Evolutionary conservation across 2,329 filamentous ascomycete species (phyloP).

Genomic region (Neocucurbitaria cava): DNA sequence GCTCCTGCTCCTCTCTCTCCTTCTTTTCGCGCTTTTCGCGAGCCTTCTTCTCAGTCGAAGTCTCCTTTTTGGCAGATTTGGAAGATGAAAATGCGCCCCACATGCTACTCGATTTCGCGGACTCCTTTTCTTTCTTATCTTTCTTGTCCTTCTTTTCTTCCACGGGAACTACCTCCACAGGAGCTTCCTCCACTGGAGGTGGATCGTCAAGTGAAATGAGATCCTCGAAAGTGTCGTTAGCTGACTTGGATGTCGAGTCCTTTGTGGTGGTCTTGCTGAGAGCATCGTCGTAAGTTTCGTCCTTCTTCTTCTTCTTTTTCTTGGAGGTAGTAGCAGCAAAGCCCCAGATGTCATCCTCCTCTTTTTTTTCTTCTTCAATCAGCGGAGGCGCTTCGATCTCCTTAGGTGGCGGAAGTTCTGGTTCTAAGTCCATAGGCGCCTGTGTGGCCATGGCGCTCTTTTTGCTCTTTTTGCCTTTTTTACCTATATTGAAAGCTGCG

Average conservation of each 20-base stretch:
- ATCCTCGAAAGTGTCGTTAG: conserved; percentile 41
- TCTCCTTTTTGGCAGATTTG: conserved; percentile 35
- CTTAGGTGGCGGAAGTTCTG: conserved; percentile 56
- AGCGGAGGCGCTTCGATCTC: conserved; percentile 55
- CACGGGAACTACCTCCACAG: conserved; percentile 12
- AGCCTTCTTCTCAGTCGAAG: conserved; percentile 47
- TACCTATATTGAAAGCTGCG: conserved; percentile 51
- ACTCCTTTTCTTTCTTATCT: conserved; percentile 34
- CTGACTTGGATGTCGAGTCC: conserved; percentile 41
- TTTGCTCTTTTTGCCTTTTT: conserved; percentile 63
- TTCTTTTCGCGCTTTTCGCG: conserved; percentile 38
- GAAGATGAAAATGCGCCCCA: conserved; percentile 28
- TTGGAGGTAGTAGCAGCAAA: conserved; percentile 30
- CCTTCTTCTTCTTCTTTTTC: conserved; percentile 47
- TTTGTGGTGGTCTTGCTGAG: conserved; percentile 39
- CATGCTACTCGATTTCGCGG: conserved; percentile 27
- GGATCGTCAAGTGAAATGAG: conserved; percentile 43
- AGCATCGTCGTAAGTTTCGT: conserved; percentile 32
- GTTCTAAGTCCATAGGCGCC: conserved; percentile 53
- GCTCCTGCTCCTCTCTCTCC: conserved; percentile 34
- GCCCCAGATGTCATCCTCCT: conserved; percentile 46
- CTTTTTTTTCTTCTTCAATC: conserved; percentile 44
- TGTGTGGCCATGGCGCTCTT: conserved; percentile 60
- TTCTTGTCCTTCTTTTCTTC: conserved; percentile 37
- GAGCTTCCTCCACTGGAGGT: conserved; percentile 16